Percentiles rank a stretch among this genome's conserved stretches.
Evolutionary conservation across 2,329 filamentous ascomycete genomes (phyloP).

Genomic region (Colletotrichum orbiculare): DNA sequence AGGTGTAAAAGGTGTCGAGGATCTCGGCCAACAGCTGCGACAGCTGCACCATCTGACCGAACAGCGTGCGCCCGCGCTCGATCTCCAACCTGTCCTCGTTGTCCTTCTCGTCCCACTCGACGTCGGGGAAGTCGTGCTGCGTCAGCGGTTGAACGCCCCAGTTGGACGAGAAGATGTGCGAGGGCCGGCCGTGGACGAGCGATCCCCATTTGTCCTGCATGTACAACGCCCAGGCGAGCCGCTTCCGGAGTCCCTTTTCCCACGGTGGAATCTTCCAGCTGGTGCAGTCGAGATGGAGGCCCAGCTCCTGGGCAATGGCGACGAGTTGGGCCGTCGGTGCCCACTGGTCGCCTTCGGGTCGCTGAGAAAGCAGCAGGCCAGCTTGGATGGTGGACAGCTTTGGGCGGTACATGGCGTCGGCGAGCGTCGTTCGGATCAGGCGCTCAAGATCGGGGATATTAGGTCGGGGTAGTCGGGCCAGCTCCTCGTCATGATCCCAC

Average conservation of each 20-base stretch:
- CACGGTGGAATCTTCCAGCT: slow-evolving; percentile 88
- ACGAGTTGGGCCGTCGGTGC: slow-evolving; percentile 88
- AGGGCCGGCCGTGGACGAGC: slow-evolving; percentile 85
- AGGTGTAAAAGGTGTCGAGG: slow-evolving; percentile 84
- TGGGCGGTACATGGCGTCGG: slow-evolving; percentile 81
- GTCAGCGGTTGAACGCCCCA: slow-evolving; percentile 81
- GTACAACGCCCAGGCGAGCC: slow-evolving; percentile 90
- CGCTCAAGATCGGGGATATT: slow-evolving; percentile 80
- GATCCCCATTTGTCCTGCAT: slow-evolving; percentile 96
- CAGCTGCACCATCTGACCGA: slow-evolving; percentile 80
- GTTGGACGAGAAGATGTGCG: slow-evolving; percentile 75
- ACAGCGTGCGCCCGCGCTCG: slow-evolving; percentile 75
- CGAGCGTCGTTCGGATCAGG: slow-evolving; percentile 77
- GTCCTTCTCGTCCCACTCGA: slow-evolving; percentile 72
- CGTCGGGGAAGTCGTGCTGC: slow-evolving; percentile 77
- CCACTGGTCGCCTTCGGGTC: slow-evolving; percentile 83
- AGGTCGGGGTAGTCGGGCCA: slow-evolving; percentile 73
- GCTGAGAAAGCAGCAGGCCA: slow-evolving; percentile 78
- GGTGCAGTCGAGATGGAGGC: slow-evolving; percentile 88
- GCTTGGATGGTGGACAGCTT: slow-evolving; percentile 86
- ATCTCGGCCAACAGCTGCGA: slow-evolving; percentile 83
- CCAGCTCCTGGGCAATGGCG: slow-evolving; percentile 87
- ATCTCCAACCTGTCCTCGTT: slow-evolving; percentile 72
- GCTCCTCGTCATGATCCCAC: slow-evolving; percentile 80
- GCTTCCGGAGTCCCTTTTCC: slow-evolving; percentile 86